Conservation (phyloP, 2,329 filamentous ascomycete species). For the Colletotrichum sp. region DNA sequence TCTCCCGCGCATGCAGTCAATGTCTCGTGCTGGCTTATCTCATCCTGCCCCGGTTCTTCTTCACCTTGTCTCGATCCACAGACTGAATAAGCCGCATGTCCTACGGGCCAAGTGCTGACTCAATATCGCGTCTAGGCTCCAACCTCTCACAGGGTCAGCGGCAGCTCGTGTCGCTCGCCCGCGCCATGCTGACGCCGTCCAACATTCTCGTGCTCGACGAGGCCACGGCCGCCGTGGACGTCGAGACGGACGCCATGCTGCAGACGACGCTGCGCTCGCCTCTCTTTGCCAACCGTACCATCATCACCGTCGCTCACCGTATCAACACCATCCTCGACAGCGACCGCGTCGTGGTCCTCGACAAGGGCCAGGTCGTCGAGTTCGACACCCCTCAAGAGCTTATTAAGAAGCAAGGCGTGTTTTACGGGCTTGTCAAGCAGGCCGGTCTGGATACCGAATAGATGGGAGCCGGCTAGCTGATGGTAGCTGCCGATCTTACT, state of each 20-base stretch:
- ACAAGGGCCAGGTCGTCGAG: conserved; percentile 88
- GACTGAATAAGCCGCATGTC: neutral
- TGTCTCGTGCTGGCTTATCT: conserved; percentile 32
- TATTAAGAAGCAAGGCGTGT: conserved; percentile 77
- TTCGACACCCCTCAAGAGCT: conserved; percentile 87
- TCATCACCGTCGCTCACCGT: conserved; percentile 97
- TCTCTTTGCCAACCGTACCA: conserved; percentile 87
- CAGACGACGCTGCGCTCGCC: conserved; percentile 68
- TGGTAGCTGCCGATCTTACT: neutral
- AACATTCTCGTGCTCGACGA: conserved; percentile 98
- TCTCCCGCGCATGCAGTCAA: conserved; percentile 35
- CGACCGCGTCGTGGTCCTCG: conserved; percentile 92
- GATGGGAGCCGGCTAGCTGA: conserved; percentile 21
- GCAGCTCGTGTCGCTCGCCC: conserved; percentile 91
- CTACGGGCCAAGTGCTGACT: conserved; percentile 25
- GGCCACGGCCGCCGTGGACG: conserved; percentile 81
- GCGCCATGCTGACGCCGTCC: conserved; percentile 91
- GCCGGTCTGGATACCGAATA: conserved; percentile 69
- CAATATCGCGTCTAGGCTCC: conserved; percentile 64
- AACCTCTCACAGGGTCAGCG: conserved; percentile 96
- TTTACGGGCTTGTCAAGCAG: conserved; percentile 91
- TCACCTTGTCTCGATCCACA: neutral
- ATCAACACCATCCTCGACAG: conserved; percentile 95
- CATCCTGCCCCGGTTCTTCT: conserved; percentile 17
- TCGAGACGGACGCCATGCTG: conserved; percentile 71